These are phyloP conservation scores for Eutrema yunnanense DNA, from an alignment of 345 rosid genomes.

Conservation along the genomic window DNA sequence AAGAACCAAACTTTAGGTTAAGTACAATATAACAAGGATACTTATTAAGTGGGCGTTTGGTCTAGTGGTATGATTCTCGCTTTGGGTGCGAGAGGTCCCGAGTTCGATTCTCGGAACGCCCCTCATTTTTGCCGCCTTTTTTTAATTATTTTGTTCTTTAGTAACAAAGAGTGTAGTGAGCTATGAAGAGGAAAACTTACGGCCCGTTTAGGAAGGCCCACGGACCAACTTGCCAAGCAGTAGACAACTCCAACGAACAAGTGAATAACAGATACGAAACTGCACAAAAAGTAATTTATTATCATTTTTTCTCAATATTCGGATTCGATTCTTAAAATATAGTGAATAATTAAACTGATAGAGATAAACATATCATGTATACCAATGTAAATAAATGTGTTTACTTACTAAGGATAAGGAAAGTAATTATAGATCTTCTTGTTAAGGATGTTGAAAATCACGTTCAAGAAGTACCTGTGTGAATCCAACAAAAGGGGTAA, in stretches of 20 bases:
- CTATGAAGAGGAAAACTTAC: constrained; percentile 42
- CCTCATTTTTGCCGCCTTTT: not conserved
- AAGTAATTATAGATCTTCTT: constrained; percentile 98
- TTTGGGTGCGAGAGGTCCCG: constrained; percentile 90
- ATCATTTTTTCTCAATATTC: not conserved
- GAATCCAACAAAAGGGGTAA: not conserved
- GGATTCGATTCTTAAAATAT: not conserved
- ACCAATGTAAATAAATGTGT: too few species aligned
- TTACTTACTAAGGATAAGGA: constrained; percentile 87
- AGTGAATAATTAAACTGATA: not conserved
- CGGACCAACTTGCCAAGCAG: constrained; percentile 84
- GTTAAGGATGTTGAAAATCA: constrained; percentile 94
- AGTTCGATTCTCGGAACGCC: constrained; percentile 77
- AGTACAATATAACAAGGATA: accelerated
- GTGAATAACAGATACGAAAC: constrained; percentile 94
- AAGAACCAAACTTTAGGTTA: not conserved
- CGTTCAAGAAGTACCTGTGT: constrained; percentile 61
- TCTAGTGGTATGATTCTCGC: constrained; percentile 91
- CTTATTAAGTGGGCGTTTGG: constrained; percentile 43
- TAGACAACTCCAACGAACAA: constrained; percentile 87
- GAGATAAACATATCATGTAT: not conserved
- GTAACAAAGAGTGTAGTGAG: not conserved
- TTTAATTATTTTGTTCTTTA: not conserved
- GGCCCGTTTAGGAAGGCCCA: constrained; percentile 95
- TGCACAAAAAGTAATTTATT: constrained; percentile 15